These are phyloP conservation scores for Xylariaceae sp. DNA, from an alignment of 2,329 filamentous ascomycete species.

Conservation along the genomic window DNA sequence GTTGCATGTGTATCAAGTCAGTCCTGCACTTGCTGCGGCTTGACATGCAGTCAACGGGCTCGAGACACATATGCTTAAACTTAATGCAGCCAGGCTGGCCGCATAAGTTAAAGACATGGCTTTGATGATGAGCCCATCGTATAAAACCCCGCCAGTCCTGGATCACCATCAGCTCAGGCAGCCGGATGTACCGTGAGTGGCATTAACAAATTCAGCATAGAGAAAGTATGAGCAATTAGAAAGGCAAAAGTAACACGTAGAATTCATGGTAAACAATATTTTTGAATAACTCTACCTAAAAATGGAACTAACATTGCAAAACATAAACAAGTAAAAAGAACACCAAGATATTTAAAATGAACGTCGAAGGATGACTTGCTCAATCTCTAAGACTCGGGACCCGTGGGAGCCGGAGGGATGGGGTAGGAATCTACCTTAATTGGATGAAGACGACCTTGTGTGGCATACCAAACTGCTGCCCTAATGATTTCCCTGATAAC, in stretches of 20 bases:
- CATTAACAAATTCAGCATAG: too few species aligned
- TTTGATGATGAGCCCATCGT: slow-evolving; percentile 18
- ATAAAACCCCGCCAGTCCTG: slow-evolving; percentile 20
- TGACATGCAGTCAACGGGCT: slow-evolving; percentile 13
- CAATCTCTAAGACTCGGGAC: too few species aligned
- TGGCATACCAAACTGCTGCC: slow-evolving; percentile 18
- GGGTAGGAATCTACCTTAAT: slow-evolving; percentile 18
- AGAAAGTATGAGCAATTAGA: too few species aligned
- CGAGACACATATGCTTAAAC: slow-evolving; percentile 18
- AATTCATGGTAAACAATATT: too few species aligned
- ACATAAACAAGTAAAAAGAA: too few species aligned
- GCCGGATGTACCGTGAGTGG: slow-evolving; percentile 9
- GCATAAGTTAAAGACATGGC: slow-evolving; percentile 16
- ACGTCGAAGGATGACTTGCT: too few species aligned
- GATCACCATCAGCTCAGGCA: slow-evolving; percentile 15
- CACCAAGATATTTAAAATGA: too few species aligned
- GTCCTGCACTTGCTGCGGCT: slow-evolving; percentile 12
- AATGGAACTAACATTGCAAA: too few species aligned
- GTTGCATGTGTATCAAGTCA: neutral
- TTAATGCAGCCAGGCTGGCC: slow-evolving; percentile 18
- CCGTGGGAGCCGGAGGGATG: slow-evolving; percentile 9
- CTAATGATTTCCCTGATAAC: slow-evolving; percentile 8
- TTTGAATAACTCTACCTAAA: too few species aligned
- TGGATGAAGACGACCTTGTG: slow-evolving; percentile 2
- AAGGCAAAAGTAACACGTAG: too few species aligned